Base-by-base conservation (phyloP, 345 rosid genomes). In the Hibiscus syriacus region DNA sequence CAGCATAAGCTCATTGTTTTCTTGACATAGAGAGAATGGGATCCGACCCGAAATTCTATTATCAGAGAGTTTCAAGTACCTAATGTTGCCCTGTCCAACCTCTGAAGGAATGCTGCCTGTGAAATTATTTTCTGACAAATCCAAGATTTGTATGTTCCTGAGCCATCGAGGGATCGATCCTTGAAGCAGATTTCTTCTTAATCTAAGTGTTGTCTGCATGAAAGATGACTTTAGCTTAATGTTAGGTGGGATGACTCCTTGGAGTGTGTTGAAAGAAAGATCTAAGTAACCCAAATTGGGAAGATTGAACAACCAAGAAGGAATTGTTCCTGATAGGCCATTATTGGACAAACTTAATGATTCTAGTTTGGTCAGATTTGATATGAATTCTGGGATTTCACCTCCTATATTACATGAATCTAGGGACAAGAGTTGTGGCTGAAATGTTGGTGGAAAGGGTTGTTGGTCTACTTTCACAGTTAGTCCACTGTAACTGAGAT, bases 301-400 rank as follows among this genome's bases (percentile, higher is more conserved):
- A 65, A 65, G 69, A 46, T 29, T 65, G 55, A 65, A 65, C 57
- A 65, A 4, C 69, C 69, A 65, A 49, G 56, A n/a, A 13, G 69
- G 69, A 49, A 65, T 65, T 65, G 55, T 10, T 30, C 69, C 69
- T 9, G 69, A 49, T 65, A 65, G 17, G 55, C 5, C 49, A 7
- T 65, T 65, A 9, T 49, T 49, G 26, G 69, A 65, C 39, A 65
- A 49, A 17, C 69, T n/a, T 30, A n/a, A n/a, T n/a, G n/a, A n/a
- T n/a, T n/a, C n/a, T n/a, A n/a, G n/a, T n/a, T n/a, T n/a, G n/a
- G n/a, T 49, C 17, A 65, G 45, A 45, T 65, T 49, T 30, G 57
- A 27, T 17, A 65, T 46, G n/a, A 65, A 65, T 48, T 4, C 11
- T 65, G 69, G 69, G 25, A 65, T 49, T 49, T 29, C 10, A 27